Evolutionary conservation across 495 filamentous ascomycete genomes (phyloP).

Genomic region (Penicillium turbatum): DNA sequence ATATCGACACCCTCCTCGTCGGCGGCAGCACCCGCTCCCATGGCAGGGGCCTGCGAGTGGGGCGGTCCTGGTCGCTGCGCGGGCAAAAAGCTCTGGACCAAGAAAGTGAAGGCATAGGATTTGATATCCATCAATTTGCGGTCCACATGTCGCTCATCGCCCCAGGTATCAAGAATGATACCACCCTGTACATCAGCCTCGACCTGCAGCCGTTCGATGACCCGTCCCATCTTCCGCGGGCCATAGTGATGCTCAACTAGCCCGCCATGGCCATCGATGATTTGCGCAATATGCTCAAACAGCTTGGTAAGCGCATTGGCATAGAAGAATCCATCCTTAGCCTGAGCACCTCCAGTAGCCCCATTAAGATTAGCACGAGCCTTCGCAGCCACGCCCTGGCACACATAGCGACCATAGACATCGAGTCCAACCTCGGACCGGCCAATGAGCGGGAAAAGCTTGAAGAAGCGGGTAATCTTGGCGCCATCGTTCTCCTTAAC

Average conservation of each 20-base stretch:
- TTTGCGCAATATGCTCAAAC: conserved; percentile 96
- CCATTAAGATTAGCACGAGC: conserved; percentile 76
- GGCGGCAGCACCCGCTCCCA: conserved; percentile 44
- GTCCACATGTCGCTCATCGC: conserved; percentile 79
- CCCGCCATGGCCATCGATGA: conserved; percentile 83
- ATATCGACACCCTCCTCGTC: conserved; percentile 94
- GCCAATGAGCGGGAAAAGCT: conserved; percentile 92
- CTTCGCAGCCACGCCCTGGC: conserved; percentile 79
- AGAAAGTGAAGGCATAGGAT: conserved; percentile 93
- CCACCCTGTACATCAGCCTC: conserved; percentile 98
- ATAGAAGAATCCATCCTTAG: conserved; percentile 78
- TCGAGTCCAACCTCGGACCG: conserved; percentile 84
- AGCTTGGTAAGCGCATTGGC: conserved; percentile 84
- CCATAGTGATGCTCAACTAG: conserved; percentile 95
- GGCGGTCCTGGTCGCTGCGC: conserved; percentile 55
- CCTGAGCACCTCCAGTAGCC: conserved; percentile 53
- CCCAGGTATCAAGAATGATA: conserved; percentile 92
- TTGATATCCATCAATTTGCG: conserved; percentile 88
- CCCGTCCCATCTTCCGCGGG: conserved; percentile 84
- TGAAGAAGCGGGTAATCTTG: conserved; percentile 93
- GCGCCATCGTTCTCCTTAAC: conserved; percentile 77
- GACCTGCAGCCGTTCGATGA: conserved; percentile 87
- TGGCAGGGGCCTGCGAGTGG: conserved; percentile 61
- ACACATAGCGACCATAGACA: conserved; percentile 93
- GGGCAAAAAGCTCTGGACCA: conserved; percentile 90